These are phyloP conservation scores for Epicoccum sorghinum DNA, from an alignment of 2,329 filamentous ascomycete species.

Conservation along the genomic window DNA sequence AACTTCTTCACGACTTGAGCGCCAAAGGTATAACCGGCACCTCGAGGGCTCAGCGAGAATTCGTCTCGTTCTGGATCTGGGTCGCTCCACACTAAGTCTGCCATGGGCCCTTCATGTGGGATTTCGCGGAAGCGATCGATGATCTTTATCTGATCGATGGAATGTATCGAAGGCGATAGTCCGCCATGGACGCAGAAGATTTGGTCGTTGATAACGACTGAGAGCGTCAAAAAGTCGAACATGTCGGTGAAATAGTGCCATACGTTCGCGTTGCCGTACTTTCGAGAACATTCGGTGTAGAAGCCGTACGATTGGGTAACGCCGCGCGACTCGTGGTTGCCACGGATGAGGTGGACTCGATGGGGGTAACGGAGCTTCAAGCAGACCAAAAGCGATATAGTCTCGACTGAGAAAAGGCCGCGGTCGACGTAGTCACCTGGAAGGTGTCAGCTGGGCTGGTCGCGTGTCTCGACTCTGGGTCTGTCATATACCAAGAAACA, in stretches of 20 bases:
- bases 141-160: conserved; percentile 99
- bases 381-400: conserved; percentile 96
- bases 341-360: conserved; percentile 93
- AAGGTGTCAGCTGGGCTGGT: conserved; percentile 19
- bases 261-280: conserved; percentile 97
- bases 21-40: conserved; percentile 96
- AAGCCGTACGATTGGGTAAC: conserved; percentile 99
- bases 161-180: conserved; percentile 77
- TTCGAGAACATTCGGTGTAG: conserved; percentile 96
- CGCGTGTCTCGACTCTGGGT: conserved; percentile 22
- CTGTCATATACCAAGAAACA: conserved; percentile 78
- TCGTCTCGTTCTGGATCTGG: conserved; percentile 97
- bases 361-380: conserved; percentile 96
- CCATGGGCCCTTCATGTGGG: conserved; percentile 98
- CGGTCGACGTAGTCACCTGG: conserved; percentile 96
- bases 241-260: conserved; percentile 99
- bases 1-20: conserved; percentile 99
- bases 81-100: conserved; percentile 98
- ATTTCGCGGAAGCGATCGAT: conserved; percentile 99
- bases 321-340: conserved; percentile 96
- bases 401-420: conserved; percentile 98
- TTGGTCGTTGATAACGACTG: conserved; percentile 97
- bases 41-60: conserved; percentile 90
- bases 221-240: conserved; percentile 97
- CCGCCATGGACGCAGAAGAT: conserved; percentile 99